Evolutionary conservation across 768 basidiomycete genomes (phyloP).

Genomic region (Podaxis sp.): DNA sequence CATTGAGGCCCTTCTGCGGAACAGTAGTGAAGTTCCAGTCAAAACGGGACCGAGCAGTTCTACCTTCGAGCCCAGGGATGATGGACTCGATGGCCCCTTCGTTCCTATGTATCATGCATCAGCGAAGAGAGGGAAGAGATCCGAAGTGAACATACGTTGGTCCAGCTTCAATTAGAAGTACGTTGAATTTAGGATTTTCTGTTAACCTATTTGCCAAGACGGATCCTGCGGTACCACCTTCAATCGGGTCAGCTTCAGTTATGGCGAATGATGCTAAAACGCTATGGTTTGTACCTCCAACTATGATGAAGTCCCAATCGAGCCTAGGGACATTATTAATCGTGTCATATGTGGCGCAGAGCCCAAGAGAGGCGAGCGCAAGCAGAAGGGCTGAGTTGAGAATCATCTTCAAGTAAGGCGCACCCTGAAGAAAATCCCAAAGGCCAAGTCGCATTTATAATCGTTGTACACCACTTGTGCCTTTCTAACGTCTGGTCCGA

Average conservation of each 20-base stretch:
- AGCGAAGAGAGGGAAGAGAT: not conserved
- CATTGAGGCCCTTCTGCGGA: constrained; percentile 26
- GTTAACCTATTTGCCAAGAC: constrained; percentile 29
- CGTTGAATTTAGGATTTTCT: constrained; percentile 12
- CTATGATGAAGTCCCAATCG: constrained; percentile 17
- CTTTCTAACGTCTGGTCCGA: too few relatives aligned
- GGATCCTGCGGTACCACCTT: constrained; percentile 27
- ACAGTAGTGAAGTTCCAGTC: constrained; percentile 33
- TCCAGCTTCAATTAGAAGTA: constrained; percentile 31
- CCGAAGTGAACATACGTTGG: not conserved
- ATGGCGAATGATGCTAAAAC: not conserved
- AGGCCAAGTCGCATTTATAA: too few relatives aligned
- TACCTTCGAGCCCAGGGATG: constrained; percentile 14
- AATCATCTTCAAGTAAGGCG: not conserved
- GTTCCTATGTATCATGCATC: constrained; percentile 12
- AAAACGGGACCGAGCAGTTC: not conserved
- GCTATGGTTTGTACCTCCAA: constrained; percentile 20
- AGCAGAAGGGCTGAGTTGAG: not conserved
- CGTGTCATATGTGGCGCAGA: not conserved
- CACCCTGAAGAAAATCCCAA: not conserved
- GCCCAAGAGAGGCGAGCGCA: not conserved
- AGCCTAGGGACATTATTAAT: not conserved
- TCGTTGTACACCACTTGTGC: too few relatives aligned
- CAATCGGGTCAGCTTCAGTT: not conserved
- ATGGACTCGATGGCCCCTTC: constrained; percentile 17